Base-by-base conservation (phyloP, 1,284 basidiomycete species). In the Fomitopsis pinicola region DNA sequence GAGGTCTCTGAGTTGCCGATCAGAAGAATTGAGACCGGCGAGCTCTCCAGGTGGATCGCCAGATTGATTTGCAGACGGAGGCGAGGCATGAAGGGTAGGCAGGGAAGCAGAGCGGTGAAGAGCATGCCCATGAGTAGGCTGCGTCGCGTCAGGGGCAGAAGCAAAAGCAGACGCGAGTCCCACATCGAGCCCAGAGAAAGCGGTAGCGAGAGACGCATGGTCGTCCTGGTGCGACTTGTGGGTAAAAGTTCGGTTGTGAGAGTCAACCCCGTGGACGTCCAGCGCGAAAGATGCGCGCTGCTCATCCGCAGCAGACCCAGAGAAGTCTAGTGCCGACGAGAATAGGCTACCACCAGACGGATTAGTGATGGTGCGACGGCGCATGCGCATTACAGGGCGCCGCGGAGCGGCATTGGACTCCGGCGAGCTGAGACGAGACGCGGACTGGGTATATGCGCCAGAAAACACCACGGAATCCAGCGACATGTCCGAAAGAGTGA, bases 241-340 rank as follows among this genome's bases (percentile, higher is more conserved):
- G 17, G 30, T n/a, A 45, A 15, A 22, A 5, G 40, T 19, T 30
- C 45, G 22, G 10, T 26, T n/a, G 22, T 28, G 28, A 46, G 30
- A 58, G 8, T 42, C 45, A 1, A 19, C 57, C 10, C 36, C 48
- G 9, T 46, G 42, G 22, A 59, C 22, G 30, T 48, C 58, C 3
- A 38, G 19, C 5, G 58, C 46, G 7, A n/a, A 52, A 26, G 58
- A 59, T 6, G 58, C 30, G 26, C 38, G 46, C 19, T 59, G 45
- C 45, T 53, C 46, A 9, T 59, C 48, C n/a, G 57, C 56, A n/a
- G 35, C 50, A 22, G 36, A 44, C 12, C 40, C 63, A 40, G 73
- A 73, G 57, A 73, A 72, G 56, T 76, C 72, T 7, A 74, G 66
- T n/a, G 69, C 68, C 42, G 72, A 71, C 8, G 75, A 76, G 62